Evolutionary conservation across 2,329 filamentous ascomycete species (phyloP), one percentile per base, ranked within the genome.

Genomic region (Tolypocladium capitatum): DNA sequence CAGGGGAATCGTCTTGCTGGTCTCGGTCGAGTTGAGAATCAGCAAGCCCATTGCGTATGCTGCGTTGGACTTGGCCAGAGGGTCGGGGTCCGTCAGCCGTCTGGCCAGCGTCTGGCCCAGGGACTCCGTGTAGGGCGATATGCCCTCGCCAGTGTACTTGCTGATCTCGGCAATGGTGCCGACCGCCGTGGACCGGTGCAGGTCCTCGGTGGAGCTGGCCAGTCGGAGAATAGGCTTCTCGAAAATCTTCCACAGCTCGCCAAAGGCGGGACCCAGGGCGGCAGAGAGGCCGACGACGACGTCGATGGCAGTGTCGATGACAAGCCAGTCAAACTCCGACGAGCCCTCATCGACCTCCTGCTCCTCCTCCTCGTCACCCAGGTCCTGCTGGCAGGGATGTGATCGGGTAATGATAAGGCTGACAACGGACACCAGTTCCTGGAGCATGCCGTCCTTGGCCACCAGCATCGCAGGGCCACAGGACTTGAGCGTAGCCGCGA

Each of bases 251-350:
- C 89, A 97, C 52, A 96, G 74, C 71, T 95, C 84, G 48, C 76
- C 76, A 59, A 96, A 97, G 56, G 82, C 80, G 21, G 76, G 66
- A 35, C 92, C 92, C 14, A 97, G 80, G 31, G 88, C 88, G 43
- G 81, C 80, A 20, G 90, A 83, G 36, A 97, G 78, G 34, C 86
- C 88, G 46, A 88, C 87, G 45, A 96, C 75, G 43, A 94, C 88
- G 55, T 97, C 92, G 48, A 97, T 78, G 33, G 88, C 90, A 10
- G 89, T 95, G 70, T 98, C 92, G 47, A 97, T 84, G 46, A 95
- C 84, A 18, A 96, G 79, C 92, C 92, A 97, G 72, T 97, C 92
- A 60, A 94, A 95, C 70, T 98, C 92, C 2, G 91, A 94, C 30
- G 84, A 85, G 63, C 89, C 91, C 47, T 71, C 72, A 48, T 85